Evolutionary conservation across 2,329 filamentous ascomycete genomes (phyloP).

Genomic region (Chaetomiaceae sp.): DNA sequence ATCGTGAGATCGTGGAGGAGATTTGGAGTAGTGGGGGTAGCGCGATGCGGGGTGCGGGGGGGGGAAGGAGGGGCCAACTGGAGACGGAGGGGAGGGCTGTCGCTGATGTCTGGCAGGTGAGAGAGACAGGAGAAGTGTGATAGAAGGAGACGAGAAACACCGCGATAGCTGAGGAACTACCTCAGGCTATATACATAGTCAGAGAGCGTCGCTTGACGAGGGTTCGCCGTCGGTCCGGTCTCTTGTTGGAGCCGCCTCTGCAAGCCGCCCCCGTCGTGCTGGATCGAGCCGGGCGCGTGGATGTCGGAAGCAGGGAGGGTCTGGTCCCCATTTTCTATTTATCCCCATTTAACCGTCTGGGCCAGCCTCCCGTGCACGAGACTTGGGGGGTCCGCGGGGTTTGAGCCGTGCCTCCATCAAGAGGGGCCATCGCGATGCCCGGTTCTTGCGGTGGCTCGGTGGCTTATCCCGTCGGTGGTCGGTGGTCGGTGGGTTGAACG

Average conservation of each 20-base stretch:
- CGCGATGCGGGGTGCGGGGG: slow-evolving; percentile 7
- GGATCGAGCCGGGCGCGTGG: slow-evolving; percentile 23
- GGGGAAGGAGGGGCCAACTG: neutral
- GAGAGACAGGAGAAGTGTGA: neutral
- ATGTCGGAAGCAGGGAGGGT: slow-evolving; percentile 15
- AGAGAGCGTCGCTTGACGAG: no score
- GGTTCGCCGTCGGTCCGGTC: no score
- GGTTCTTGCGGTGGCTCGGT: neutral
- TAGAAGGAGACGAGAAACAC: neutral
- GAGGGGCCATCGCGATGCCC: neutral
- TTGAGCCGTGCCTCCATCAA: slow-evolving; percentile 1
- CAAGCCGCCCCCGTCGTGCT: slow-evolving; percentile 7
- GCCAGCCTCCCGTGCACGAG: slow-evolving; percentile 15
- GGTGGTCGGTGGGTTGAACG: no score
- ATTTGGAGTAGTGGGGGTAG: slow-evolving; percentile 17
- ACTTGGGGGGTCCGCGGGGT: slow-evolving; percentile 19
- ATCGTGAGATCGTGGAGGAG: slow-evolving; percentile 28
- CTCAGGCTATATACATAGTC: slow-evolving; percentile 16
- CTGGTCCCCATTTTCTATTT: slow-evolving; percentile 27
- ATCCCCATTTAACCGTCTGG: slow-evolving; percentile 34
- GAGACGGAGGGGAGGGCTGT: neutral
- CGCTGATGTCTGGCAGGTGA: no score
- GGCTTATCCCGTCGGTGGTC: no score
- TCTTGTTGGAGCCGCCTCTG: no score
- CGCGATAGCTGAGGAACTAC: neutral